phyloP scores from a whole-genome alignment of 2,329 filamentous ascomycete species.

The Aspergillus sp. region DNA sequence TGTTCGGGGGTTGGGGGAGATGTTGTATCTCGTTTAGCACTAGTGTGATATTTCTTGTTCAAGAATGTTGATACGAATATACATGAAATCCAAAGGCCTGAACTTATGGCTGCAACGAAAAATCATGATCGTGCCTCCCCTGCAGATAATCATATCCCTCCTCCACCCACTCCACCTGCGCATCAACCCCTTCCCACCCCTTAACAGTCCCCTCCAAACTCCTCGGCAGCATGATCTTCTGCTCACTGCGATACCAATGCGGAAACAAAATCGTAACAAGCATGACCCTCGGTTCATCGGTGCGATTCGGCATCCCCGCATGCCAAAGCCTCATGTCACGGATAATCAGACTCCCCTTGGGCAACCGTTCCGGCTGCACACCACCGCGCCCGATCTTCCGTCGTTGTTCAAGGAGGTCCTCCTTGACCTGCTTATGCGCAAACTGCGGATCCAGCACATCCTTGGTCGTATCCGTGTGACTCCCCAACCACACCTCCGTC shows the following conservation, averaged over 20 bases:
- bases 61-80: neutral
- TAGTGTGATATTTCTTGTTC: neutral
- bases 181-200: conserved; percentile 38
- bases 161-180: conserved; percentile 42
- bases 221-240: conserved; percentile 38
- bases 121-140: conserved; percentile 3
- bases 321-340: conserved; percentile 57
- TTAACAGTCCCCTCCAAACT: conserved; percentile 36
- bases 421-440: conserved; percentile 9
- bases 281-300: conserved; percentile 51
- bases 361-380: conserved; percentile 44
- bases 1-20: neutral
- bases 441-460: neutral
- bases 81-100: neutral
- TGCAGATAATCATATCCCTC: conserved; percentile 4
- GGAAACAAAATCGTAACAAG: conserved; percentile 47
- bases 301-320: conserved; percentile 55
- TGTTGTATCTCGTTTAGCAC: neutral
- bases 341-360: conserved; percentile 52
- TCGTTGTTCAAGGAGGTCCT: neutral
- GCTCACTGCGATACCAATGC: conserved; percentile 40
- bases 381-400: conserved; percentile 35
- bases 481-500: conserved; percentile 58
- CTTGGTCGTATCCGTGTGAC: conserved; percentile 44
- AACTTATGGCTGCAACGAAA: neutral